Evolutionary conservation across 352 stramenopile species (phyloP).

Genomic region (Elongisporangium prolatum): DNA sequence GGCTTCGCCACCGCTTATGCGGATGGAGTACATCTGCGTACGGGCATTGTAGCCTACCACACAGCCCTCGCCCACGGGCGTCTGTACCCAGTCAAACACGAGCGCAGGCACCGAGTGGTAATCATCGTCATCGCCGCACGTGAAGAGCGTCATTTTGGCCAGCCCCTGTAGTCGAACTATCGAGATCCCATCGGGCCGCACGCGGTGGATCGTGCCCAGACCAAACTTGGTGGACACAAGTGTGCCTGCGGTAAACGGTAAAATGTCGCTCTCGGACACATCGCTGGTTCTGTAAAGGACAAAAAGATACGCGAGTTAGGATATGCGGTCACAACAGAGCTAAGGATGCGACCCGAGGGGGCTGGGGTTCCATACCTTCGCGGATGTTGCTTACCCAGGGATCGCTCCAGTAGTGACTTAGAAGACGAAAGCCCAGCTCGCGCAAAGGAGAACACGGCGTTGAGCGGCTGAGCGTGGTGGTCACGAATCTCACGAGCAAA

Average conservation of each 20-base stretch:
- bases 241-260: constrained; percentile 27
- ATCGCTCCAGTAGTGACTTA: constrained; percentile 39
- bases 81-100: constrained; percentile 48
- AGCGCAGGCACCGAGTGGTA: constrained; percentile 53
- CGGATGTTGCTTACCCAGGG: constrained; percentile 16
- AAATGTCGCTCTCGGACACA: constrained; percentile 37
- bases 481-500: neutral
- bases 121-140: constrained; percentile 30
- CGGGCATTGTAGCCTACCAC: constrained; percentile 46
- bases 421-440: constrained; percentile 36
- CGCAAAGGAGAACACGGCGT: constrained; percentile 51
- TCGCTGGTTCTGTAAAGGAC: constrained; percentile 27
- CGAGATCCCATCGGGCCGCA: constrained; percentile 40
- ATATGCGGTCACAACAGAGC: neutral
- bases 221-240: constrained; percentile 61
- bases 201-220: constrained; percentile 49
- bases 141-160: constrained; percentile 27
- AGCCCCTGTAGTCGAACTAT: constrained; percentile 40
- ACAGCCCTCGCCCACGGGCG: constrained; percentile 43
- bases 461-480: constrained; percentile 10
- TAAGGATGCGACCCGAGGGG: neutral
- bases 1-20: constrained; percentile 23
- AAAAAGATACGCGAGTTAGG: neutral
- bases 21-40: constrained; percentile 51
- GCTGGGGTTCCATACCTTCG: constrained; percentile 6